Evolutionary conservation across 129 eudicot genomes (phyloP).

Genomic region (Kitagawia praeruptora): DNA sequence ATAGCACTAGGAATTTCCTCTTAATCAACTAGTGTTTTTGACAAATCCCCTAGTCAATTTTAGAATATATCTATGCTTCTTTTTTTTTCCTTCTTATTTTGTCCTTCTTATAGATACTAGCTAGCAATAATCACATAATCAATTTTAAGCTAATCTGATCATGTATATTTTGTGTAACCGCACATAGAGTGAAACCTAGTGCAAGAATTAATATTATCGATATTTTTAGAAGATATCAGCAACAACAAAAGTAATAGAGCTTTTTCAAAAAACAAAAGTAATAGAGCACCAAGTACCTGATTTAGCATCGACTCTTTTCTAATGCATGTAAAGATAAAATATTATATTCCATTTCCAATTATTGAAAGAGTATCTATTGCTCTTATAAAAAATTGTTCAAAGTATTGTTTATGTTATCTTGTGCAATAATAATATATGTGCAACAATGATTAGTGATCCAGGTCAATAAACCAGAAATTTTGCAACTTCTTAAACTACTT

Average conservation of each 20-base stretch:
- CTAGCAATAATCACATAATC: too few relatives aligned
- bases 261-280: too few relatives aligned
- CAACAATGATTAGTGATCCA: slow-evolving; percentile 6
- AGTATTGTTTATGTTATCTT: neutral
- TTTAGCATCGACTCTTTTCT: neutral
- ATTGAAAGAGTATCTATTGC: neutral
- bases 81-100: neutral
- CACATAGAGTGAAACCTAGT: neutral
- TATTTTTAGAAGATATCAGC: too few relatives aligned
- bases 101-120: neutral
- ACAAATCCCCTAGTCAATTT: neutral
- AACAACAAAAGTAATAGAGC: too few relatives aligned
- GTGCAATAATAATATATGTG: neutral
- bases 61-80: neutral
- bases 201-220: neutral
- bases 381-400: neutral
- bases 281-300: too few relatives aligned
- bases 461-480: slow-evolving; percentile 2
- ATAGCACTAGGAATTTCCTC: neutral
- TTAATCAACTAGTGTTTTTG: neutral
- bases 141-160: neutral
- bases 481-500: neutral
- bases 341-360: neutral
- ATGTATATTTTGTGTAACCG: neutral
- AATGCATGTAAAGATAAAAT: neutral